These are phyloP conservation scores for Exophiala dermatitidis DNA, from an alignment of 2,329 filamentous ascomycete genomes.

Conservation along the genomic window DNA sequence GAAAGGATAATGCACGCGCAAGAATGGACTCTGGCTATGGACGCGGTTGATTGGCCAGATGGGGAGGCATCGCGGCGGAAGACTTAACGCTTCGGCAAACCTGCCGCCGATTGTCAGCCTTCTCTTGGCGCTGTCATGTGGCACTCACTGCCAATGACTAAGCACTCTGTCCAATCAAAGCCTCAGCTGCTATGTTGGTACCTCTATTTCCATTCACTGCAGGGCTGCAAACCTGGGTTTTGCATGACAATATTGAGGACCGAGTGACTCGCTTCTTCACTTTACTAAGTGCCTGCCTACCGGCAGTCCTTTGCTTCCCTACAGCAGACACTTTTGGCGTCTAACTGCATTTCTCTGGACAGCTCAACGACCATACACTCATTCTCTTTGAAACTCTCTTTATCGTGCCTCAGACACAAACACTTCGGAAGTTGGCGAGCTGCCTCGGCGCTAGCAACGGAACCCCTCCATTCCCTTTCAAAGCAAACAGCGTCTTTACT, in stretches of 20 bases:
- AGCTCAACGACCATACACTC: neutral
- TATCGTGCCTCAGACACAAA: neutral
- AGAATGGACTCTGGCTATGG: constrained; percentile 52
- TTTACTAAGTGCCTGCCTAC: neutral
- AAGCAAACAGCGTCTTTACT: neutral
- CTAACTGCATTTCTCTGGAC: neutral
- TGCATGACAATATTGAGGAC: neutral
- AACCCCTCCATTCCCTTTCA: constrained; percentile 5
- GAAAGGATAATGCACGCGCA: constrained; percentile 16
- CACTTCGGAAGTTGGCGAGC: neutral
- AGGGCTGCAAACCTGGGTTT: neutral
- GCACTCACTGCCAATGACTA: neutral
- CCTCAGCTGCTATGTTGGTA: neutral
- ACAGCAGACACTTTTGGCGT: neutral
- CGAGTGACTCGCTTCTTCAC: neutral
- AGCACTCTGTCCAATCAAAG: neutral
- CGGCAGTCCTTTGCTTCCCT: neutral
- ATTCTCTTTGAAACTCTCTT: neutral
- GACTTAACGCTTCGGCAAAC: neutral
- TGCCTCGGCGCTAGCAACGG: constrained; percentile 4
- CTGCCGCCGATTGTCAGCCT: neutral
- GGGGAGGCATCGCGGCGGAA: constrained; percentile 37
- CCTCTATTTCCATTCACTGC: neutral
- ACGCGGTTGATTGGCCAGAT: constrained; percentile 47
- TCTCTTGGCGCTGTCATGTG: neutral